Evolutionary conservation across 2,329 filamentous ascomycete species (phyloP).

Genomic region (Alternaria panax): DNA sequence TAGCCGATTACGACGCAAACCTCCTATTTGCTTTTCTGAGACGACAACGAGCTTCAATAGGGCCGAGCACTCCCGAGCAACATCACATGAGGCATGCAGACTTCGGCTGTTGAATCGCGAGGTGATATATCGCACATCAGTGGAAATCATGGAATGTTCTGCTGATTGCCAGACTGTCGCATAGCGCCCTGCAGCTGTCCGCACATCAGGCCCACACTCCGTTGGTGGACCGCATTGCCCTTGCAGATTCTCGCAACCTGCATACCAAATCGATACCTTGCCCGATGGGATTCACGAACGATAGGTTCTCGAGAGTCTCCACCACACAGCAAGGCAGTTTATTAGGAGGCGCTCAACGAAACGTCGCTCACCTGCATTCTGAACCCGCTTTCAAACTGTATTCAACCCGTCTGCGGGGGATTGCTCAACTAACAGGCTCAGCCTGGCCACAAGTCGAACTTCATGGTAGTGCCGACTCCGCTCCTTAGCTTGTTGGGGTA

Average conservation of each 20-base stretch:
- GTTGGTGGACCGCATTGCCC: constrained; percentile 11
- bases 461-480: neutral
- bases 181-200: constrained; percentile 16
- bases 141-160: neutral
- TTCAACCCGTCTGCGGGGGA: neutral
- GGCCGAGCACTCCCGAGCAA: constrained; percentile 8
- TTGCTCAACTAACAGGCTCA: neutral
- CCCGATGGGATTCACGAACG: constrained; percentile 11
- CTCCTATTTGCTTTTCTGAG: constrained; percentile 13
- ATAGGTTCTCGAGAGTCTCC: constrained; percentile 12
- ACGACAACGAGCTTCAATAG: neutral
- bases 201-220: constrained; percentile 20
- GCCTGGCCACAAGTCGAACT: constrained; percentile 1
- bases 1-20: constrained; percentile 13
- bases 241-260: constrained; percentile 9
- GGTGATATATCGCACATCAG: neutral
- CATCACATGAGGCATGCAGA: neutral
- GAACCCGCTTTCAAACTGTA: neutral
- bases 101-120: neutral
- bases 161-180: neutral
- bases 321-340: constrained; percentile 19
- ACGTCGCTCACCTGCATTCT: neutral
- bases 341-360: constrained; percentile 7
- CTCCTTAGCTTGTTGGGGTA: neutral
- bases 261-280: constrained; percentile 5